These are phyloP conservation scores for Raphidocelis subcapitata DNA, from an alignment of 139 green algal genomes.

Conservation along the genomic window DNA sequence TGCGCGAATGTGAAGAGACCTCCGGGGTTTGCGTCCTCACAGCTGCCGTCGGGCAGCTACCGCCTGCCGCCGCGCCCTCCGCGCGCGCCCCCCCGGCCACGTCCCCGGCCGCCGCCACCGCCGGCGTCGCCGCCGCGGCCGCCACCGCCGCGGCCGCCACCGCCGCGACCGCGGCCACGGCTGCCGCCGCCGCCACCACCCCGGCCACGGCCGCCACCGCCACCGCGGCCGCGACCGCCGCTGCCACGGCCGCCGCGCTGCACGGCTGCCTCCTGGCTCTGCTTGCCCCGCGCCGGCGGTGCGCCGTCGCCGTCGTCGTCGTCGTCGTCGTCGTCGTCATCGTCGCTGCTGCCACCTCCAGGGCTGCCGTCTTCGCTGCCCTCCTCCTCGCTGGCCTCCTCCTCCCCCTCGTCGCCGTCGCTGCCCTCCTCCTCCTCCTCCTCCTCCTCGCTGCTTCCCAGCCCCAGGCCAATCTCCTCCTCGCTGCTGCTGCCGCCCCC, in stretches of 20 bases:
- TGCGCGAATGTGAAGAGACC: no score
- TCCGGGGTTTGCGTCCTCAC: no score
- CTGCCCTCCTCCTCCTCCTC: conserved; percentile 2
- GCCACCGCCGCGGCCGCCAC: conserved; percentile 28
- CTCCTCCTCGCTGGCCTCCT: neutral
- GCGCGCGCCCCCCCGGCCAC: neutral
- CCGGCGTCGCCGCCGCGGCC: conserved; percentile 16
- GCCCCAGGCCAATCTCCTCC: neutral
- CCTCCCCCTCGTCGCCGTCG: neutral
- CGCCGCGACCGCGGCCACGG: conserved; percentile 33
- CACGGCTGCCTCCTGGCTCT: neutral
- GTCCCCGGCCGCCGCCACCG: conserved; percentile 8
- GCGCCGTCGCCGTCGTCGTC: neutral
- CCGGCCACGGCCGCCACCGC: conserved; percentile 3
- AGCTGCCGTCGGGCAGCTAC: no score
- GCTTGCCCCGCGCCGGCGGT: neutral
- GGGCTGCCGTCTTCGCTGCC: neutral
- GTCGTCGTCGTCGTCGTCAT: neutral
- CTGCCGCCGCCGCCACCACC: conserved; percentile 32
- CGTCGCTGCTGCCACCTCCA: neutral
- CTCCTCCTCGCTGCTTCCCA: neutral
- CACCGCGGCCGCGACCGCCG: neutral
- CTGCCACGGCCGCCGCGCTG: neutral
- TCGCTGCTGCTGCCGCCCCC: conserved; percentile 3
- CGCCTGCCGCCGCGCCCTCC: no score